These are phyloP conservation scores for Letharia columbiana DNA, from an alignment of 495 filamentous ascomycete genomes.

Conservation along the genomic window DNA sequence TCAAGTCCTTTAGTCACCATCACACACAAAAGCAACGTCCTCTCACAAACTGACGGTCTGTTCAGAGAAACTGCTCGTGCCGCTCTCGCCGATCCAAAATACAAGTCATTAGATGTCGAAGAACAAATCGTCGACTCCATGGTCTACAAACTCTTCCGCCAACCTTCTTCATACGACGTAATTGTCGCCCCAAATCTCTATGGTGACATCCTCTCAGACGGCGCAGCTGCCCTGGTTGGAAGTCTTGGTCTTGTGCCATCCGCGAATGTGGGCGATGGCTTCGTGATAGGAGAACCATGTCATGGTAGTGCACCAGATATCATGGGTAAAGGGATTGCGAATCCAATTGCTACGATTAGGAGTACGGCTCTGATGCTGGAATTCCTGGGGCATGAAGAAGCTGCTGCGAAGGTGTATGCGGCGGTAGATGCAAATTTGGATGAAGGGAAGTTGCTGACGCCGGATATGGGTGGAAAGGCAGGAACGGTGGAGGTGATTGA, in stretches of 20 bases:
- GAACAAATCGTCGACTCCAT: slow-evolving; percentile 99
- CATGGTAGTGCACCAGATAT: slow-evolving; percentile 96
- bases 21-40: slow-evolving; percentile 97
- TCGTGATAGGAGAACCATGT: slow-evolving; percentile 97
- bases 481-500: slow-evolving; percentile 80
- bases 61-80: slow-evolving; percentile 73
- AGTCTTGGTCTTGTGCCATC: slow-evolving; percentile 87
- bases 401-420: slow-evolving; percentile 79
- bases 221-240: slow-evolving; percentile 91
- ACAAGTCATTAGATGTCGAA: slow-evolving; percentile 60
- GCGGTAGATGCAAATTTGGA: slow-evolving; percentile 89
- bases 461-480: slow-evolving; percentile 85
- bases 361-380: slow-evolving; percentile 92
- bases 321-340: slow-evolving; percentile 82
- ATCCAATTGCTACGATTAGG: slow-evolving; percentile 90
- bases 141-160: slow-evolving; percentile 98
- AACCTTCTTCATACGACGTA: slow-evolving; percentile 89
- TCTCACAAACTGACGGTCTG: slow-evolving; percentile 91
- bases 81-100: slow-evolving; percentile 58
- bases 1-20: slow-evolving; percentile 75
- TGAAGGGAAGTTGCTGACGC: slow-evolving; percentile 71
- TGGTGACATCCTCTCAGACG: slow-evolving; percentile 93
- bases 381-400: slow-evolving; percentile 77
- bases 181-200: slow-evolving; percentile 98
- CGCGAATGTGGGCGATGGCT: slow-evolving; percentile 89